Base-by-base conservation (phyloP, 805 yeast genomes). In the Kodamaea sagamina region DNA sequence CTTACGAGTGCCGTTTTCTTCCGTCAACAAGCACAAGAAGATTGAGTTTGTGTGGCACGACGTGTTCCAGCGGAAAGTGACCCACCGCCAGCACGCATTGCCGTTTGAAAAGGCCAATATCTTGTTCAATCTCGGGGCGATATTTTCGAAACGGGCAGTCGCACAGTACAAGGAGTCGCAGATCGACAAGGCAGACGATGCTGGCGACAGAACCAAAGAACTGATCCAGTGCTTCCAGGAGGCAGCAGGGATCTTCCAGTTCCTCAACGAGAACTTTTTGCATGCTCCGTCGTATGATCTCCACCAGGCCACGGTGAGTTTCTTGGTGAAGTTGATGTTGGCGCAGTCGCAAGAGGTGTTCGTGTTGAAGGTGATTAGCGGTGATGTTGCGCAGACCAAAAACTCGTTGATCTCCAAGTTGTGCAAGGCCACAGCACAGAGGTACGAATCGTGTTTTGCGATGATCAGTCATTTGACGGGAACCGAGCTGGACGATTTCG, bases 301-400 rank as follows among this genome's bases (percentile, higher is more conserved):
- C 39, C 71, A 76, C 47, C 85, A 84, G 25, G 79, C 83, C 16
- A 81, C 88, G 0, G 78, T 87, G 7, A 72, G 74, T 32, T 82
- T 87, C 26, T 71, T 92, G 39, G 60, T 74, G 11, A 75, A 75
- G 49, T 61, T 90, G 42, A 80, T 84, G 79, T 68, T 89, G 43
- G 93, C 95, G 0, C 96, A 92, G 61, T 88, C 93, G 2, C 97
- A 90, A 58, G 97, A 93, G 51, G 75, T 85, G 5, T 90, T 92
- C 59, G 65, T 84, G 2, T 59, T 82, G 54, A 84, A 80, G 50
- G 78, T 81, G 6, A 58, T 88, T 27, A 72, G 67, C 44, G 74
- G 71, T 6, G 79, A 74, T 43, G 59, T 76, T 6, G 77, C 74
- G 34, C 75, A 68, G 46, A 57, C 56, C 52, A 85, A 86, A 56